Evolutionary conservation across 2,329 filamentous ascomycete species (phyloP).

Genomic region (Stemphylium lycopersici): DNA sequence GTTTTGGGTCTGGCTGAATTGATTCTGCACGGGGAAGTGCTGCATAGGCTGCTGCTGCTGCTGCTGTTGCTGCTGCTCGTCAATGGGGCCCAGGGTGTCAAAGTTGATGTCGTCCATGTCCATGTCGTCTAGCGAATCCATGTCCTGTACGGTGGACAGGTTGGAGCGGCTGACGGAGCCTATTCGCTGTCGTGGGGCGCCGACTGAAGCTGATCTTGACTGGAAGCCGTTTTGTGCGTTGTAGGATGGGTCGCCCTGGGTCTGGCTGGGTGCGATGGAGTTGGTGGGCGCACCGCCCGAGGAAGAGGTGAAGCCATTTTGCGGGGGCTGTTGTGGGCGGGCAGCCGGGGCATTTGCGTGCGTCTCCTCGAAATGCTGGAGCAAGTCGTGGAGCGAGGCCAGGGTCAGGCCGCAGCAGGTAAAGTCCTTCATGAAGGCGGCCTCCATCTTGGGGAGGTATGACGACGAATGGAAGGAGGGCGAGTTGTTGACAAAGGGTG

Average conservation of each 20-base stretch:
- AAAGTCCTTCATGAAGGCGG: slow-evolving; percentile 97
- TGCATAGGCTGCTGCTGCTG: slow-evolving; percentile 66
- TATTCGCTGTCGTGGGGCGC: slow-evolving; percentile 47
- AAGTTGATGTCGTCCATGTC: slow-evolving; percentile 97
- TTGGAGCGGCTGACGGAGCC: slow-evolving; percentile 50
- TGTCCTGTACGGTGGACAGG: slow-evolving; percentile 59
- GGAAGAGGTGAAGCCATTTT: slow-evolving; percentile 48
- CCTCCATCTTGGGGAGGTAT: slow-evolving; percentile 93
- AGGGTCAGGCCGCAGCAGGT: slow-evolving; percentile 90
- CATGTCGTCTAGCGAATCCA: slow-evolving; percentile 90
- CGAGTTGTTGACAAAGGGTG: slow-evolving; percentile 75
- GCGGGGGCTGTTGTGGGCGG: slow-evolving; percentile 56
- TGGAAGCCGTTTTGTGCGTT: slow-evolving; percentile 48
- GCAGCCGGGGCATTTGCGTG: slow-evolving; percentile 74
- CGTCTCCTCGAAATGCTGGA: slow-evolving; percentile 95
- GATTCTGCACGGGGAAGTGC: slow-evolving; percentile 59
- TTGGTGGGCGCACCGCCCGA: slow-evolving; percentile 32
- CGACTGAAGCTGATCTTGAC: slow-evolving; percentile 48
- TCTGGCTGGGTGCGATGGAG: slow-evolving; percentile 54
- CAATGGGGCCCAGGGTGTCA: slow-evolving; percentile 69
- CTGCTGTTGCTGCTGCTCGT: slow-evolving; percentile 72
- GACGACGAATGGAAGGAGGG: slow-evolving; percentile 96
- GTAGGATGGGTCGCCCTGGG: slow-evolving; percentile 44
- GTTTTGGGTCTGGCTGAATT: slow-evolving; percentile 59
- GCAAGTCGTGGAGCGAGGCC: slow-evolving; percentile 88